These are phyloP conservation scores for Lachnellula occidentalis DNA, from an alignment of 2,329 filamentous ascomycete genomes.

Conservation along the genomic window DNA sequence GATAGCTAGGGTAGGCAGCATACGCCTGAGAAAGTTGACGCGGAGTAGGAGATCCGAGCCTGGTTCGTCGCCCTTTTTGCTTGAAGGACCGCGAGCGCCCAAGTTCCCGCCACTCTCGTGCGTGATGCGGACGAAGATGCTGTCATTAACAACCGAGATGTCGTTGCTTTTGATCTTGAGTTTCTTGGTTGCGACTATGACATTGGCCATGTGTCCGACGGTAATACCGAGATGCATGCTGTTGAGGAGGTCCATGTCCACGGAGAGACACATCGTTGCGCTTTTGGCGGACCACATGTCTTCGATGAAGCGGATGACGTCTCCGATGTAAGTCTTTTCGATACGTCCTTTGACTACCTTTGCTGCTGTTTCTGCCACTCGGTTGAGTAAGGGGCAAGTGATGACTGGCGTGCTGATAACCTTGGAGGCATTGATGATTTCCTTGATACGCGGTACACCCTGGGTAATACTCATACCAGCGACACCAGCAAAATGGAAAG, in stretches of 20 bases:
- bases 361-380: conserved; percentile 70
- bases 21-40: conserved; percentile 78
- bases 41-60: conserved; percentile 66
- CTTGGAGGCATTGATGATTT: conserved; percentile 98
- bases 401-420: conserved; percentile 93
- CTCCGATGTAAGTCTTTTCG: conserved; percentile 86
- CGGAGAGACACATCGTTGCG: conserved; percentile 72
- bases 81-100: conserved; percentile 20
- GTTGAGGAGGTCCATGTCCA: conserved; percentile 73
- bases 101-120: conserved; percentile 45
- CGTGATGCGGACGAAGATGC: conserved; percentile 67
- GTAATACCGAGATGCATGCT: conserved; percentile 77
- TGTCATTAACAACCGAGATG: conserved; percentile 54
- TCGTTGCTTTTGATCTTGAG: conserved; percentile 68
- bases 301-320: conserved; percentile 75
- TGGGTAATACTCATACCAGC: conserved; percentile 99
- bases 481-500: conserved; percentile 99
- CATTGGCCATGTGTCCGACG: conserved; percentile 64
- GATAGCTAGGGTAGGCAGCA: conserved; percentile 77
- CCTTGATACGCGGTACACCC: conserved; percentile 98
- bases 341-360: conserved; percentile 88
- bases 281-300: conserved; percentile 79
- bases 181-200: conserved; percentile 77
- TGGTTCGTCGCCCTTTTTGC: conserved; percentile 40
- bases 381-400: conserved; percentile 75